Base-by-base conservation (phyloP, 83 land plant genomes). In the Larix sibirica region DNA sequence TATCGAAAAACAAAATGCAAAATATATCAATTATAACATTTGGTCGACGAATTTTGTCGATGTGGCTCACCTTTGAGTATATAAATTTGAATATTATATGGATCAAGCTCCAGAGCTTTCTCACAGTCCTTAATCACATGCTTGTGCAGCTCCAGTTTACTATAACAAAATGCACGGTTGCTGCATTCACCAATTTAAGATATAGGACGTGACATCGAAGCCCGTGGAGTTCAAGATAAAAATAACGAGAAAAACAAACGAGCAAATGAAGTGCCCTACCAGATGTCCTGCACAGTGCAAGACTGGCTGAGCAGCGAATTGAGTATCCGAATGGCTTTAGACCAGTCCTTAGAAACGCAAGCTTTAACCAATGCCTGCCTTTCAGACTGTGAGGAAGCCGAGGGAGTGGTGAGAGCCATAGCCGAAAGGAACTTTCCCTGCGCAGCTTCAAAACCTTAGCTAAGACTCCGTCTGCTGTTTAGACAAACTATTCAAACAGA, bases 141-240 rank as follows among this genome's bases (percentile, higher is more conserved):
- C 92, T 96, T 96, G 88, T 96, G 90, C 60, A 96, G 82, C 93
- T 96, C 97, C 91, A 96, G 81, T 87, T 94, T 94, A 75, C 95
- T 96, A 75, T 96, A 93, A 80, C 98, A 96, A 78, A 86, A 93
- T 0, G 98, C 98, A 79, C 98, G 83, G 83, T 96, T 96, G 85
- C 98, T 96, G 90, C 33, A 80, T 82, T 77, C 65, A 20, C 83
- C 26, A 77, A 23, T n/a, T 50, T 60, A 21, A 40, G 26, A 36
- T 61, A 21, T 81, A 69, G 42, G 36, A 44, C n/a, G 17, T 58
- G 20, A 83, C 9, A 26, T 66, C 71, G 17, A 84, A 18, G 26
- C 59, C 23, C 56, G 56, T 50, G 9, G 56, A 9, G 56, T 50
- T 12, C 56, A 50, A 50, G 9, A 2, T 9, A 50, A 50, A 50